Conservation (phyloP, 805 yeast species). For the Wickerhamomyces mucosus region DNA sequence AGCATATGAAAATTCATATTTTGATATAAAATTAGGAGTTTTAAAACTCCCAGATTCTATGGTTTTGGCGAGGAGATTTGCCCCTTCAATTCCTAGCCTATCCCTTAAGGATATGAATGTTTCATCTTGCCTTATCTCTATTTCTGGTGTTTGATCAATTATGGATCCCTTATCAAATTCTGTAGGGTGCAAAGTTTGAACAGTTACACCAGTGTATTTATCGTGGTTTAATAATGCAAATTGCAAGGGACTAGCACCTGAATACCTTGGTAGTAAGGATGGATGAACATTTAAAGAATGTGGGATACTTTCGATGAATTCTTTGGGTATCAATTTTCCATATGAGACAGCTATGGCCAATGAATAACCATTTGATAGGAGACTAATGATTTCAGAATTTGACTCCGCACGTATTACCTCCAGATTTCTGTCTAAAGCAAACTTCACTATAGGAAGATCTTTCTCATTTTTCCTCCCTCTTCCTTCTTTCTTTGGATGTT, state of each 20-base stretch:
- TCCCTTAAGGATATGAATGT: constrained; percentile 36
- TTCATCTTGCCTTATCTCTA: constrained; percentile 33
- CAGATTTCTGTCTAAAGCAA: constrained; percentile 26
- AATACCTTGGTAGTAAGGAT: constrained; percentile 68
- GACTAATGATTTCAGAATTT: constrained; percentile 25
- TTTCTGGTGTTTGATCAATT: constrained; percentile 42
- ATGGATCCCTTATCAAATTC: constrained; percentile 76
- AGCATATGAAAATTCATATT: constrained; percentile 42
- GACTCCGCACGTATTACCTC: constrained; percentile 44
- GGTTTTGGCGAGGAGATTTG: constrained; percentile 39
- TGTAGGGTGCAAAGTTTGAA: constrained; percentile 85
- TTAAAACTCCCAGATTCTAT: constrained; percentile 25
- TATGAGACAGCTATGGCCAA: constrained; percentile 87
- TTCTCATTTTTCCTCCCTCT: constrained; percentile 35
- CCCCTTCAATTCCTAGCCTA: constrained; percentile 53
- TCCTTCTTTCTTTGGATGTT: constrained; percentile 57
- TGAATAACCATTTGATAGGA: constrained; percentile 31
- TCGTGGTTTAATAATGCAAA: constrained; percentile 62
- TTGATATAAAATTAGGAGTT: constrained; percentile 13
- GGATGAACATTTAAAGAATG: constrained; percentile 89
- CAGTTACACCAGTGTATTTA: constrained; percentile 65
- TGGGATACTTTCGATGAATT: constrained; percentile 36
- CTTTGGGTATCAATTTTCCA: constrained; percentile 69
- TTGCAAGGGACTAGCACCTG: constrained; percentile 90
- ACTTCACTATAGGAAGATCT: constrained; percentile 46